phyloP scores from a whole-genome alignment of 495 filamentous ascomycete genomes.

The Glonium stellatum region DNA sequence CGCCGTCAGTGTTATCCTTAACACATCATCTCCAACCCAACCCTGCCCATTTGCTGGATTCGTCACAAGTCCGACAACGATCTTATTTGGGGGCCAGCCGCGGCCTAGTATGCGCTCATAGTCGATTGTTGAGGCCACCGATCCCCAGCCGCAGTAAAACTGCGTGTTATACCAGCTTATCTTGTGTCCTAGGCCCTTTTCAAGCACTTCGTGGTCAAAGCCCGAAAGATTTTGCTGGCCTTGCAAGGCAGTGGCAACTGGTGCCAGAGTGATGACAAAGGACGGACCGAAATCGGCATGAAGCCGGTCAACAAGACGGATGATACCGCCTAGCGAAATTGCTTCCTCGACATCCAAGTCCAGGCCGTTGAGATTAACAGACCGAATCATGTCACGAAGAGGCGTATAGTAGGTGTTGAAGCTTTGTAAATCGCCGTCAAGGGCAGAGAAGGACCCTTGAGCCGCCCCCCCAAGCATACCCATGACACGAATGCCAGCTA shows the following conservation, averaged over 20 bases:
- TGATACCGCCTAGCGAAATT: slow-evolving; percentile 63
- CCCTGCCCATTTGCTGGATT: slow-evolving; percentile 57
- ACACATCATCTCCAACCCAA: slow-evolving; percentile 31
- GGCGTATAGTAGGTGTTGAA: slow-evolving; percentile 65
- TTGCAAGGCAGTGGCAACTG: slow-evolving; percentile 65
- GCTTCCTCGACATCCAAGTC: slow-evolving; percentile 80
- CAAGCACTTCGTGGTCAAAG: slow-evolving; percentile 64
- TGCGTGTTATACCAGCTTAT: slow-evolving; percentile 79
- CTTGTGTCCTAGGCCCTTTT: slow-evolving; percentile 54
- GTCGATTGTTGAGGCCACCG: slow-evolving; percentile 49
- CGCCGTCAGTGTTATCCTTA: slow-evolving; percentile 35
- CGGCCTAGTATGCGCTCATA: slow-evolving; percentile 57
- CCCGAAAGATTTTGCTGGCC: slow-evolving; percentile 60
- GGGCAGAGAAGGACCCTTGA: slow-evolving; percentile 30
- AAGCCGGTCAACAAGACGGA: slow-evolving; percentile 63
- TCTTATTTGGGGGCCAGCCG: slow-evolving; percentile 58
- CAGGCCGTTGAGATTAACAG: slow-evolving; percentile 53
- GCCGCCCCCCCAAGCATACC: slow-evolving; percentile 39
- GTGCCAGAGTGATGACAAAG: slow-evolving; percentile 73
- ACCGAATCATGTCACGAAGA: slow-evolving; percentile 49
- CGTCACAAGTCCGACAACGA: slow-evolving; percentile 69
- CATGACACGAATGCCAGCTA: slow-evolving; percentile 34
- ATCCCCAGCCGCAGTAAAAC: slow-evolving; percentile 79
- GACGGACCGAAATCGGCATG: slow-evolving; percentile 60
- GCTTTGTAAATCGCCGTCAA: slow-evolving; percentile 29